phyloP scores from a whole-genome alignment of 768 basidiomycete species.

The Tulasnella sp. region DNA sequence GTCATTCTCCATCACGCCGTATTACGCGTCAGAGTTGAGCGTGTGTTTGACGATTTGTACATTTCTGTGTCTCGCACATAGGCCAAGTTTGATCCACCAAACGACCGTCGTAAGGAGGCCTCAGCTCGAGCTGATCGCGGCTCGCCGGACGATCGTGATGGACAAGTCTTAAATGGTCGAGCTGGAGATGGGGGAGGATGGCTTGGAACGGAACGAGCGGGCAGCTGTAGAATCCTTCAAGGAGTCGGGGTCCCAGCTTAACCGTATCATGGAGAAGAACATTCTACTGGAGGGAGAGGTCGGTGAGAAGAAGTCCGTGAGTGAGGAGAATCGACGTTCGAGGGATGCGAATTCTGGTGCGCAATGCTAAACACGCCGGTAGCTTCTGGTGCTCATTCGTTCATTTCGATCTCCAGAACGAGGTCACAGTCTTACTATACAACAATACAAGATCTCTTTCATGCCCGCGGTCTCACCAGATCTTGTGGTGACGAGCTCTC shows the following conservation, averaged over 20 bases:
- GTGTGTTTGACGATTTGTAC: background rate
- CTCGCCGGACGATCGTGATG: slow-evolving; percentile 35
- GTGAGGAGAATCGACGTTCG: slow-evolving; percentile 49
- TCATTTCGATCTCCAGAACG: slow-evolving; percentile 5
- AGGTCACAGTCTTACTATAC: slow-evolving; percentile 10
- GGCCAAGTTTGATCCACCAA: slow-evolving; percentile 39
- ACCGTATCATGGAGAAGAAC: slow-evolving; percentile 51
- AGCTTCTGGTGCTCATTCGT: background rate
- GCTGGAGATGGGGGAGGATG: slow-evolving; percentile 52
- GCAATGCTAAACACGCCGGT: slow-evolving; percentile 30
- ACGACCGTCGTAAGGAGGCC: slow-evolving; percentile 46
- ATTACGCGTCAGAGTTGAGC: background rate
- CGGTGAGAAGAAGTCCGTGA: slow-evolving; percentile 46
- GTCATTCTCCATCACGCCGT: background rate
- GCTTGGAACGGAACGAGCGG: slow-evolving; percentile 51
- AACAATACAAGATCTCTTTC: background rate
- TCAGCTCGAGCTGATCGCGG: slow-evolving; percentile 45
- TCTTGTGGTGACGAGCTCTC: background rate
- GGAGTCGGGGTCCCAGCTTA: slow-evolving; percentile 45
- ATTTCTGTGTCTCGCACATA: background rate
- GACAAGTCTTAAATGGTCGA: slow-evolving; percentile 38
- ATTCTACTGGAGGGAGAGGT: slow-evolving; percentile 52
- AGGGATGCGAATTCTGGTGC: slow-evolving; percentile 50
- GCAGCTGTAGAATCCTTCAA: slow-evolving; percentile 40
- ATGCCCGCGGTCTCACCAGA: background rate